Percentiles rank a stretch among this genome's conserved stretches.
These are phyloP conservation scores for Sphagnurus paluster DNA, from an alignment of 1,284 basidiomycete genomes.

Conservation along the genomic window DNA sequence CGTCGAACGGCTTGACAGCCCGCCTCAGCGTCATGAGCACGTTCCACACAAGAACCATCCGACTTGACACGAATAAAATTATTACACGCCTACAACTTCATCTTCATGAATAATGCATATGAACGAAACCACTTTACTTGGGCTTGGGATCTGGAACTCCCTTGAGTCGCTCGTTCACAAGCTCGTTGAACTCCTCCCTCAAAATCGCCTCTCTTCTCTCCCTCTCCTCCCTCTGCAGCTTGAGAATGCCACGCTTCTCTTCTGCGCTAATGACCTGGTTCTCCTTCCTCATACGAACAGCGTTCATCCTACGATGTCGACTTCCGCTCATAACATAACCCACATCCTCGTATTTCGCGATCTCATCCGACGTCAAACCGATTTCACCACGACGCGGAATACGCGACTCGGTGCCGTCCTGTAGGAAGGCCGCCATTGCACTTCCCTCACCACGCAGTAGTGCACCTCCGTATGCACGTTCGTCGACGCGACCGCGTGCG, in stretches of 20 bases:
- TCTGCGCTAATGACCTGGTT: slow-evolving; percentile 98
- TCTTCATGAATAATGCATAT: no score
- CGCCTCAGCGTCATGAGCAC: no score
- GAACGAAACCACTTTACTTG: no score
- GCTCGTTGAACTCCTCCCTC: slow-evolving; percentile 77
- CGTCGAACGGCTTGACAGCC: neutral
- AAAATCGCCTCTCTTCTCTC: slow-evolving; percentile 84
- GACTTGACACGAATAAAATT: no score
- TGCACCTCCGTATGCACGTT: slow-evolving; percentile 81
- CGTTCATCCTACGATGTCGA: slow-evolving; percentile 93
- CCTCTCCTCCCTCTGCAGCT: slow-evolving; percentile 91
- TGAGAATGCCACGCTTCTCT: slow-evolving; percentile 93
- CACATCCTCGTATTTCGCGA: slow-evolving; percentile 82
- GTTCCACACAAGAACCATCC: no score
- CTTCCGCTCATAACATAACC: slow-evolving; percentile 99
- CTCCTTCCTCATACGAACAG: slow-evolving; percentile 96
- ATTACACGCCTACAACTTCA: no score
- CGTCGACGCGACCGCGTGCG: slow-evolving; percentile 57
- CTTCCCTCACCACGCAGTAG: slow-evolving; percentile 93
- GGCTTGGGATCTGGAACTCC: slow-evolving; percentile 22
- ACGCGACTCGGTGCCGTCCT: slow-evolving; percentile 84
- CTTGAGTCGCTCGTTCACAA: slow-evolving; percentile 75
- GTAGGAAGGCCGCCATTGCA: slow-evolving; percentile 95
- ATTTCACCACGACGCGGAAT: slow-evolving; percentile 99
- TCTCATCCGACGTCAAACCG: slow-evolving; percentile 85